phyloP scores from a whole-genome alignment of 176 grass and related monocot genomes.

The Cenchrus purpureus region DNA sequence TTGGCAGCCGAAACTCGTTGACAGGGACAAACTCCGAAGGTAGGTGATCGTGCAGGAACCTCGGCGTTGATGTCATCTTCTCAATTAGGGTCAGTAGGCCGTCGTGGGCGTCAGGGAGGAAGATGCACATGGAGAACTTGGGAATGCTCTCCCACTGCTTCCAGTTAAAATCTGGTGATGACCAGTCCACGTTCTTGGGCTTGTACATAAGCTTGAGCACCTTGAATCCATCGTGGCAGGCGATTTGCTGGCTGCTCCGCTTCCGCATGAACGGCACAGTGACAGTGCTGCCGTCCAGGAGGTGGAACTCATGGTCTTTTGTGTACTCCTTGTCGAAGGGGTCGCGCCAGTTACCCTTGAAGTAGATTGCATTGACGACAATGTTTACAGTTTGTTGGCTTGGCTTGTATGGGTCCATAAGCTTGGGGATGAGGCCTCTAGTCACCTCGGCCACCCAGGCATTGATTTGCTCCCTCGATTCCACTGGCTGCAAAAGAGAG shows the following conservation, averaged over 20 bases:
- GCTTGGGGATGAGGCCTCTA: constrained; percentile 32
- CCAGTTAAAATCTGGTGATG: background rate
- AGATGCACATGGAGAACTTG: constrained; percentile 46
- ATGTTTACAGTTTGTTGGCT: background rate
- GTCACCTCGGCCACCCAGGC: constrained; percentile 34
- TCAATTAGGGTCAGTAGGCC: background rate
- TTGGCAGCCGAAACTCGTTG: constrained; percentile 34
- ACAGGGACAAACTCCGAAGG: background rate
- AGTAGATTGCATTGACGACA: constrained; percentile 55
- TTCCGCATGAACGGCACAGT: constrained; percentile 33
- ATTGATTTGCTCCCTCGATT: constrained; percentile 23
- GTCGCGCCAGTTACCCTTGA: constrained; percentile 39
- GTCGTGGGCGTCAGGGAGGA: constrained; percentile 38
- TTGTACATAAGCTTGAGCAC: constrained; percentile 34
- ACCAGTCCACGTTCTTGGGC: background rate
- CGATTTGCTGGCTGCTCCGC: background rate
- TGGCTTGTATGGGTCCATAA: background rate
- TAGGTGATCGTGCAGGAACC: constrained; percentile 27
- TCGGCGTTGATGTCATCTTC: background rate
- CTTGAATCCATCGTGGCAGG: constrained; percentile 5
- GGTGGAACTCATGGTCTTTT: no score
- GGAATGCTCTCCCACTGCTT: background rate
- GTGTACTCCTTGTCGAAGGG: constrained; percentile 5
- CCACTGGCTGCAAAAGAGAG: background rate
- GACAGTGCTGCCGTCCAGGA: background rate